These are phyloP conservation scores for Leccinum arenicola DNA, from an alignment of 768 basidiomycete species.

Conservation along the genomic window DNA sequence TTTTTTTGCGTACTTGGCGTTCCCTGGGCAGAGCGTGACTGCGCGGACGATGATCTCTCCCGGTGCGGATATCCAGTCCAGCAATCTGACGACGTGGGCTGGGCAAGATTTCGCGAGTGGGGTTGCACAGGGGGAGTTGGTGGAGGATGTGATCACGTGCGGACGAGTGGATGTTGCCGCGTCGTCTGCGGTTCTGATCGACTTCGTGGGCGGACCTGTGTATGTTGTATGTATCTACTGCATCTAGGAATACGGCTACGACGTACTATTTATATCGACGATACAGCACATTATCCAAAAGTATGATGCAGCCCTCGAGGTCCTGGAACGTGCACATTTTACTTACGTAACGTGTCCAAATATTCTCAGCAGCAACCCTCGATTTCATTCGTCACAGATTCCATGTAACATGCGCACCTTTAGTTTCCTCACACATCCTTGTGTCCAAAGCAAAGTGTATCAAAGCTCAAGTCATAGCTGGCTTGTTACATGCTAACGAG, in stretches of 20 bases:
- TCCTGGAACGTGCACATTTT: too few relatives aligned
- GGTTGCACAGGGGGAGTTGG: constrained; percentile 35
- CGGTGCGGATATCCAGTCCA: constrained; percentile 45
- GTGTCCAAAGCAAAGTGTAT: background rate
- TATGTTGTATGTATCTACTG: background rate
- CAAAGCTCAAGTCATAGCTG: too few relatives aligned
- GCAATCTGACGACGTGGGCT: constrained; percentile 47
- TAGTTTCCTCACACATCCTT: background rate
- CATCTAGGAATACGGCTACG: background rate
- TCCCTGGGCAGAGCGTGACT: constrained; percentile 27
- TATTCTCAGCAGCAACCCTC: background rate
- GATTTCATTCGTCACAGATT: too few relatives aligned
- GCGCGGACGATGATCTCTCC: constrained; percentile 45
- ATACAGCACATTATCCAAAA: background rate
- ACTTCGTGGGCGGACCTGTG: background rate
- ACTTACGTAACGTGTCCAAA: too few relatives aligned
- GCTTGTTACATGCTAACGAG: too few relatives aligned
- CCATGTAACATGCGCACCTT: too few relatives aligned
- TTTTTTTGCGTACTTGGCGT: constrained; percentile 40
- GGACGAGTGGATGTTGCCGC: constrained; percentile 35
- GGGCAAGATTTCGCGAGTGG: constrained; percentile 46
- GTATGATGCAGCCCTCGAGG: too few relatives aligned
- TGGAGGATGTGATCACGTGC: constrained; percentile 38
- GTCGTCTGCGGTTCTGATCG: constrained; percentile 38
- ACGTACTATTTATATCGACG: background rate